Conservation (phyloP, 805 yeast genomes). For the Suhomyces kilbournensis region DNA sequence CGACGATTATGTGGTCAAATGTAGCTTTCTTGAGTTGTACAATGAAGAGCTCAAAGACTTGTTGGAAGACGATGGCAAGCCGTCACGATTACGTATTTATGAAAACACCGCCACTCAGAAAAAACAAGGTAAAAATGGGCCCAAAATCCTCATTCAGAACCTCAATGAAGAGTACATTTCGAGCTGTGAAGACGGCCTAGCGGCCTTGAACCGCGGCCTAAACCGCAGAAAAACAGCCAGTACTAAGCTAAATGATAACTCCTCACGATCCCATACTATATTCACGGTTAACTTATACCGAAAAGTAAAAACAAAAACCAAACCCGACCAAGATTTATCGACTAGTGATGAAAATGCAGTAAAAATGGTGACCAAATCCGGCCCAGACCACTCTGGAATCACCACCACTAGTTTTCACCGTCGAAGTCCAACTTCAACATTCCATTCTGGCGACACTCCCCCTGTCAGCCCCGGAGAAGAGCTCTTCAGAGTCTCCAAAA, state of each 20-base stretch:
- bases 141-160: conserved; percentile 54
- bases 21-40: conserved; percentile 82
- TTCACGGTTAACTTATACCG: conserved; percentile 61
- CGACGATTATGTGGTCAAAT: conserved; percentile 63
- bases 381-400: neutral
- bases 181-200: conserved; percentile 55
- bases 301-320: conserved; percentile 14
- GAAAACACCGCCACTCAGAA: conserved; percentile 21
- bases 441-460: neutral
- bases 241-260: conserved; percentile 69
- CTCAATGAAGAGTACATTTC: conserved; percentile 58
- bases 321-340: too few relatives aligned
- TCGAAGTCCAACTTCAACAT: neutral
- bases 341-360: neutral
- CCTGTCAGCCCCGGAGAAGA: conserved; percentile 6
- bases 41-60: conserved; percentile 83
- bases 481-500: conserved; percentile 50
- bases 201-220: conserved; percentile 54
- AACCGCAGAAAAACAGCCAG: conserved; percentile 62
- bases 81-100: conserved; percentile 33
- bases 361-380: neutral
- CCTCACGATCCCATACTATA: conserved; percentile 76
- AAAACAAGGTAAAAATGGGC: neutral
- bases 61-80: conserved; percentile 45
- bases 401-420: conserved; percentile 23